Percentiles rank a stretch among this genome's conserved stretches.
phyloP scores from a whole-genome alignment of 805 yeast species.

The Candida stauntonica region DNA sequence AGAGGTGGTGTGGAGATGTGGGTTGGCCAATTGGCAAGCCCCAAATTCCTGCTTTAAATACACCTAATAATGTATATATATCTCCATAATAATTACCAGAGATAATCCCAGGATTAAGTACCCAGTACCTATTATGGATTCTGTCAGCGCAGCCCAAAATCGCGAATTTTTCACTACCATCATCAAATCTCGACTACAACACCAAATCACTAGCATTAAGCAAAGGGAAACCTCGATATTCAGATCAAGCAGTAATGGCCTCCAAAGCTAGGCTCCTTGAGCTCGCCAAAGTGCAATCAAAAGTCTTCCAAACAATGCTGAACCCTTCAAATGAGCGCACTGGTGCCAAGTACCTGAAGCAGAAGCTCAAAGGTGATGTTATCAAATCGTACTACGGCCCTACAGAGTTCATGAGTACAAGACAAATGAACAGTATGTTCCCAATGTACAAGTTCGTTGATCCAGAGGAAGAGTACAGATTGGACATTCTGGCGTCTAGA shows the following conservation, averaged over 20 bases:
- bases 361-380: conserved; percentile 70
- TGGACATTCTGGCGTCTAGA: conserved; percentile 38
- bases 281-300: conserved; percentile 56
- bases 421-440: conserved; percentile 50
- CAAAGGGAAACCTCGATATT: no score
- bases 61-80: no score
- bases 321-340: conserved; percentile 68
- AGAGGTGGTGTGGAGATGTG: no score
- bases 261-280: conserved; percentile 45
- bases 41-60: no score
- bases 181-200: not conserved
- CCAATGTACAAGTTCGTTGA: conserved; percentile 50
- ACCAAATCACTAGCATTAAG: no score
- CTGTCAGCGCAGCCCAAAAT: not conserved
- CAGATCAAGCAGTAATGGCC: conserved; percentile 11
- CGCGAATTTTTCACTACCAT: not conserved
- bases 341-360: conserved; percentile 65
- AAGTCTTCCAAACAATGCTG: conserved; percentile 57
- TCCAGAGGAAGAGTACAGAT: conserved; percentile 66
- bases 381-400: conserved; percentile 71
- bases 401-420: conserved; percentile 60
- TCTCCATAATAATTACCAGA: not conserved
- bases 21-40: no score
- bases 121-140: not conserved
- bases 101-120: not conserved